Evolutionary conservation across 805 yeast genomes (phyloP).

Genomic region (Yamadazyma nakazawae): DNA sequence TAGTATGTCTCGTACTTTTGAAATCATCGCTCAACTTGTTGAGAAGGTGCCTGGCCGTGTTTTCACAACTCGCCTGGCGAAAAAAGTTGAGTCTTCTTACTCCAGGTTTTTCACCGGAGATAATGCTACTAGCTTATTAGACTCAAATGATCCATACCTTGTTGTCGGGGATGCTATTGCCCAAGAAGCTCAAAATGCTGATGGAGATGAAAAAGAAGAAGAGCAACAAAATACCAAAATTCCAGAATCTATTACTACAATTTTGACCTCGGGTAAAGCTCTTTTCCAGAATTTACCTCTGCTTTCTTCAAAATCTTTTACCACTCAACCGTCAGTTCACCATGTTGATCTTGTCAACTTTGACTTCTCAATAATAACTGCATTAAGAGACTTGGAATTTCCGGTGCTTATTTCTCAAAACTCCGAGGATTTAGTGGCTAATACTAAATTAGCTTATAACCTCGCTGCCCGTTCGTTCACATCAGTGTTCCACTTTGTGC

Average conservation of each 20-base stretch:
- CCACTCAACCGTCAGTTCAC: conserved; percentile 47
- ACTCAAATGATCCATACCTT: conserved; percentile 53
- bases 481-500: conserved; percentile 73
- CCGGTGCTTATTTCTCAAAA: conserved; percentile 67
- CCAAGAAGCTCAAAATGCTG: not conserved
- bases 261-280: conserved; percentile 51
- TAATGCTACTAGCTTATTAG: conserved; percentile 25
- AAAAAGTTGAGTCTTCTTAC: conserved; percentile 36
- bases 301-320: conserved; percentile 40
- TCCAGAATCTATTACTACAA: conserved; percentile 21
- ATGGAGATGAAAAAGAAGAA: not conserved
- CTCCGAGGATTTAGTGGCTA: conserved; percentile 45
- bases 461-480: conserved; percentile 46
- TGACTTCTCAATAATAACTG: conserved; percentile 69
- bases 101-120: conserved; percentile 21
- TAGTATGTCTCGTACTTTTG: conserved; percentile 8
- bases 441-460: conserved; percentile 57
- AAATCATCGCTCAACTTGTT: conserved; percentile 28
- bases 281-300: conserved; percentile 61
- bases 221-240: not conserved
- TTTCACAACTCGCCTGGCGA: conserved; percentile 47
- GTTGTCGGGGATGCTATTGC: conserved; percentile 20
- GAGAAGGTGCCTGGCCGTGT: conserved; percentile 26
- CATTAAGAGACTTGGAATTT: conserved; percentile 66
- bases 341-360: conserved; percentile 55